These are phyloP conservation scores for Camelina laxa DNA, from an alignment of 345 rosid genomes.

Conservation along the genomic window DNA sequence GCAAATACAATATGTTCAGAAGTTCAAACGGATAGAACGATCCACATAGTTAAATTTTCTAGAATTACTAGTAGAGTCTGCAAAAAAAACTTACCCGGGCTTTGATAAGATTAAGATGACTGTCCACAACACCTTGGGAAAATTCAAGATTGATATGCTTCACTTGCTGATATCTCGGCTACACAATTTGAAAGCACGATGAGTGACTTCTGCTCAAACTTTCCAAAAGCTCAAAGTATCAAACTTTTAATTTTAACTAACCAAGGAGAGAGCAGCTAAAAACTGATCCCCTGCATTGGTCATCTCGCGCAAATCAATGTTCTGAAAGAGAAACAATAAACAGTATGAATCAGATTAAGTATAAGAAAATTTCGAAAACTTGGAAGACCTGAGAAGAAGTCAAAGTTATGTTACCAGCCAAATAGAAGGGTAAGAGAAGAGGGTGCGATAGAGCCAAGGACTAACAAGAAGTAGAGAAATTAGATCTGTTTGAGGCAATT, in stretches of 20 bases:
- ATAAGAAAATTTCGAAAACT: not conserved
- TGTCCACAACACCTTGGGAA: conserved; percentile 77
- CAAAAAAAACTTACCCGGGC: conserved; percentile 61
- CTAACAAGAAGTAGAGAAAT: conserved; percentile 73
- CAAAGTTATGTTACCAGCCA: conserved; percentile 60
- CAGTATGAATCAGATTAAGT: conserved; percentile 34
- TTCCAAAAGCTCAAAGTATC: conserved; percentile 5
- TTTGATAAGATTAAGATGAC: conserved; percentile 64
- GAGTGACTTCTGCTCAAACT: conserved; percentile 19
- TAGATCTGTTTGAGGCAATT: conserved; percentile 69
- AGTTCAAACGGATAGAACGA: not conserved
- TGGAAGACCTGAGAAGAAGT: conserved; percentile 21
- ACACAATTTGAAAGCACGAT: conserved; percentile 32
- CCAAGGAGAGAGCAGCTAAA: conserved; percentile 77
- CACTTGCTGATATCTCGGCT: conserved; percentile 75
- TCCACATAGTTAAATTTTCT: not conserved
- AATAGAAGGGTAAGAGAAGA: conserved; percentile 62
- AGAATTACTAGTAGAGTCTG: no score
- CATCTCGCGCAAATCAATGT: conserved; percentile 79
- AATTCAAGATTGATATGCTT: conserved; percentile 84
- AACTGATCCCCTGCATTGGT: conserved; percentile 74
- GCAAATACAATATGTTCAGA: not conserved
- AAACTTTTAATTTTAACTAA: conserved; percentile 34
- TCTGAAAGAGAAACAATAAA: conserved; percentile 50
- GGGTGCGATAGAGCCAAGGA: conserved; percentile 70